Percentiles rank a stretch among this genome's conserved stretches.
phyloP scores from a whole-genome alignment of 2,329 filamentous ascomycete genomes.

The Magnaporthiopsis incrustans region DNA sequence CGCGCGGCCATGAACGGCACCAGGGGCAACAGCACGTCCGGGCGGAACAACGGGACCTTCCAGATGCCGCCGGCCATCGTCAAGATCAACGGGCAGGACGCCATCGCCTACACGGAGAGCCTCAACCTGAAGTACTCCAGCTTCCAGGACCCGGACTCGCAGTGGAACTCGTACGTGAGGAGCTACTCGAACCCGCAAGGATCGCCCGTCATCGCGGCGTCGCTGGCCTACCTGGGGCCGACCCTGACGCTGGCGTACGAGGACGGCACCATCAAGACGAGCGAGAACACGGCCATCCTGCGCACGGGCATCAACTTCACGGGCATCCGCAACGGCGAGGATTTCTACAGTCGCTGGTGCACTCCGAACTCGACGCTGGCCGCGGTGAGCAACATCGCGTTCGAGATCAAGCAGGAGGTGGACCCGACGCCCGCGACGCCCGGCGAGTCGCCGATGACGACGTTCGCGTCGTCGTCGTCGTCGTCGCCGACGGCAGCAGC shows the following conservation, averaged over 20 bases:
- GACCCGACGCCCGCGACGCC: not conserved
- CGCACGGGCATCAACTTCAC: constrained; percentile 20
- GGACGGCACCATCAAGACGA: constrained; percentile 25
- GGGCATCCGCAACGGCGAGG: constrained; percentile 23
- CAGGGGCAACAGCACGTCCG: not conserved
- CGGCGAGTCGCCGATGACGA: not conserved
- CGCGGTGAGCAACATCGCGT: not conserved
- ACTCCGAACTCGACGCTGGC: constrained; percentile 15
- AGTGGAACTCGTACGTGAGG: constrained; percentile 24
- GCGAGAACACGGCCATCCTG: constrained; percentile 19
- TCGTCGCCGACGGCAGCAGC: too few species aligned
- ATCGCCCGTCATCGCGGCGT: constrained; percentile 4
- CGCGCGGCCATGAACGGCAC: not conserved
- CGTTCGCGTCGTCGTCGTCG: too few species aligned
- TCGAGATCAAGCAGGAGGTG: not conserved
- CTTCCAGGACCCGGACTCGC: constrained; percentile 23
- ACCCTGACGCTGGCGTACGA: constrained; percentile 27
- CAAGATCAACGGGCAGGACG: constrained; percentile 22
- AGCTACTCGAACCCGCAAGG: not conserved
- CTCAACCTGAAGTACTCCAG: constrained; percentile 28
- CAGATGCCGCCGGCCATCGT: constrained; percentile 15
- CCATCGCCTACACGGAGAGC: constrained; percentile 29
- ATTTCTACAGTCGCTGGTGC: constrained; percentile 28
- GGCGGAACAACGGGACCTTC: not conserved
- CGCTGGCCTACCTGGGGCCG: constrained; percentile 22